These are phyloP conservation scores for Santalum album DNA, from an alignment of 164 flowering plant species.

Conservation along the genomic window DNA sequence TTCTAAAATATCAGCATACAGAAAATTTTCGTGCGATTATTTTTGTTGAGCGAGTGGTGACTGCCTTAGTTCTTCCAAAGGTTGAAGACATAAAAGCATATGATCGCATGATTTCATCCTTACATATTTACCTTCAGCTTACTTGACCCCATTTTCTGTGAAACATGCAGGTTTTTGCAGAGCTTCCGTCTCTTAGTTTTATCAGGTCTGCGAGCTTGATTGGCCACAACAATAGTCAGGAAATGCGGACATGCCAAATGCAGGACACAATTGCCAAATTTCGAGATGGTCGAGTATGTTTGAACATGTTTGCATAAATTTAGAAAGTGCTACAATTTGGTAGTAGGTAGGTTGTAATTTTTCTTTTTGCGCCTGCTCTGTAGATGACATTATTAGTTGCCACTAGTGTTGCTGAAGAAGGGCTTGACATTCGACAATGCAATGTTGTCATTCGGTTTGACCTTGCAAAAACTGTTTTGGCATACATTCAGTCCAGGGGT, in stretches of 20 bases:
- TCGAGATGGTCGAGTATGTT: constrained; percentile 92
- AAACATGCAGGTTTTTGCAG: constrained; percentile 72
- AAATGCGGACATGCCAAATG: constrained; percentile 91
- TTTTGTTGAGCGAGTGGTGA: constrained; percentile 96
- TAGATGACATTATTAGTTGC: constrained; percentile 94
- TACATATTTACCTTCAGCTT: background rate
- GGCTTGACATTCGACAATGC: constrained; percentile 98
- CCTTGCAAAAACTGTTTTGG: constrained; percentile 98
- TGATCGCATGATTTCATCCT: background rate
- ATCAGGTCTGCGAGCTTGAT: constrained; percentile 87
- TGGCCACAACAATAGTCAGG: constrained; percentile 97
- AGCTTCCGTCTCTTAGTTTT: constrained; percentile 90
- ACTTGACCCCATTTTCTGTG: constrained; percentile 5
- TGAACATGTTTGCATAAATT: background rate
- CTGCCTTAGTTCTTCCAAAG: constrained; percentile 99
- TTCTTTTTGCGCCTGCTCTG: constrained; percentile 1
- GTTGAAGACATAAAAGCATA: constrained; percentile 23
- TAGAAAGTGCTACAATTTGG: background rate
- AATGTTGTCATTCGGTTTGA: constrained; percentile 99
- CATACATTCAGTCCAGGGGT: constrained; percentile 96
- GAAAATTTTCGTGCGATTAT: constrained; percentile 97
- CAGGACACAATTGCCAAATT: constrained; percentile 92
- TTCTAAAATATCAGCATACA: constrained; percentile 79
- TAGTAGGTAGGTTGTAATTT: constrained; percentile 1
- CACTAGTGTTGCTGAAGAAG: constrained; percentile 99